These are phyloP conservation scores for Nakaseomyces sp. DNA, from an alignment of 1,139 yeast species.

Conservation along the genomic window DNA sequence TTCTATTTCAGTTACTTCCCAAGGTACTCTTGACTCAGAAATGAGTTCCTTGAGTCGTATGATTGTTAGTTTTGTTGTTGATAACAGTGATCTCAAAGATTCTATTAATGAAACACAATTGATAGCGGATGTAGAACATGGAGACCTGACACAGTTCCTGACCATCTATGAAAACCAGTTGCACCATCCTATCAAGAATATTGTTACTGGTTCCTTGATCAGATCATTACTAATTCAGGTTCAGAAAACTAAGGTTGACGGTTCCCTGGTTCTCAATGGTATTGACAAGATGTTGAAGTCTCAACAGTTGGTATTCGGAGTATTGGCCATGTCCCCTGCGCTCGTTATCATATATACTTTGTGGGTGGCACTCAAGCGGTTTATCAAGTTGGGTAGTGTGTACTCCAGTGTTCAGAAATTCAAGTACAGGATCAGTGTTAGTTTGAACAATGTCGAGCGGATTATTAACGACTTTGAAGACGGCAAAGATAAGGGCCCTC, in stretches of 20 bases:
- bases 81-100: slow-evolving; percentile 24
- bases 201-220: slow-evolving; percentile 60
- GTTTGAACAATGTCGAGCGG: slow-evolving; percentile 52
- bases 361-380: slow-evolving; percentile 10
- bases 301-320: slow-evolving; percentile 86
- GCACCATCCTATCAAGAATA: slow-evolving; percentile 55
- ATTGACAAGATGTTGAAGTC: slow-evolving; percentile 82
- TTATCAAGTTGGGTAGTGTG: slow-evolving; percentile 21
- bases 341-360: slow-evolving; percentile 37
- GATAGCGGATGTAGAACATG: slow-evolving; percentile 43
- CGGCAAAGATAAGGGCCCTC: slow-evolving; percentile 9
- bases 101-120: slow-evolving; percentile 22
- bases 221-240: slow-evolving; percentile 77
- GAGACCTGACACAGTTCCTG: slow-evolving; percentile 75
- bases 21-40: slow-evolving; percentile 71
- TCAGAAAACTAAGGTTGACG: slow-evolving; percentile 93
- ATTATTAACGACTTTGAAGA: slow-evolving; percentile 32
- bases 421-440: slow-evolving; percentile 36
- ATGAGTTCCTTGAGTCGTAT: slow-evolving; percentile 74
- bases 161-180: slow-evolving; percentile 71
- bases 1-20: slow-evolving; percentile 67
- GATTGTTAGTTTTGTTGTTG: slow-evolving; percentile 67
- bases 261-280: slow-evolving; percentile 81
- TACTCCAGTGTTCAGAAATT: slow-evolving; percentile 20
- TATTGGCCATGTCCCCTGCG: slow-evolving; percentile 83